Evolutionary conservation across 129 eudicot species (phyloP).

Genomic region (Flaveria sonorensis): DNA sequence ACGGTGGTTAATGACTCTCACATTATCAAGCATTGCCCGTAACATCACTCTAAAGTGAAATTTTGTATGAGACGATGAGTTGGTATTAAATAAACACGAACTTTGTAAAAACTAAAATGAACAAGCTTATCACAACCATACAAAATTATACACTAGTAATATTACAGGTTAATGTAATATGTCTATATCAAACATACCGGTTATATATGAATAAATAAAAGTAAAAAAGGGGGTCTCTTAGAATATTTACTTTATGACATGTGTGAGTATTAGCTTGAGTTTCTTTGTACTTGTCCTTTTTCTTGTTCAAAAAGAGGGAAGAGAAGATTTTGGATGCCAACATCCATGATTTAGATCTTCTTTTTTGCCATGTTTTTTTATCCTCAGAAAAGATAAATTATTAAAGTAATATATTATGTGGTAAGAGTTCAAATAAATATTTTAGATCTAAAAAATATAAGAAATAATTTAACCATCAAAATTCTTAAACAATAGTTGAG

Average conservation of each 20-base stretch:
- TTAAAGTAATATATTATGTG: background rate
- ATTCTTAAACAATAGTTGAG: no score
- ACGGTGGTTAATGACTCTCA: no score
- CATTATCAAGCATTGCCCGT: no score
- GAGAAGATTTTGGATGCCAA: conserved; percentile 36
- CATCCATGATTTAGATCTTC: conserved; percentile 36
- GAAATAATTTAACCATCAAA: no score
- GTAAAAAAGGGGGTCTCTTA: background rate
- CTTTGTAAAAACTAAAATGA: background rate
- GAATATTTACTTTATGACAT: conserved; percentile 33
- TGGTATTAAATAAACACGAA: no score
- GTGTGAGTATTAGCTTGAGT: conserved; percentile 33
- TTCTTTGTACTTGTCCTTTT: conserved; percentile 32
- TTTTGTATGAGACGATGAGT: no score
- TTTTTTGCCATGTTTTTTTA: background rate
- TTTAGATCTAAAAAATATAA: no score
- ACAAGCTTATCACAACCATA: background rate
- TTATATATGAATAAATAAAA: background rate
- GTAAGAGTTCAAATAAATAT: background rate
- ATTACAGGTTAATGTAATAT: background rate
- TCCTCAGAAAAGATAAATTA: background rate
- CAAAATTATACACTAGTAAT: background rate
- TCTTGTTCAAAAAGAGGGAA: conserved; percentile 35
- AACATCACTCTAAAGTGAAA: no score
- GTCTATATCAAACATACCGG: background rate